These are phyloP conservation scores for Quercus lobata DNA, from an alignment of 331 rosid genomes.

Conservation along the genomic window DNA sequence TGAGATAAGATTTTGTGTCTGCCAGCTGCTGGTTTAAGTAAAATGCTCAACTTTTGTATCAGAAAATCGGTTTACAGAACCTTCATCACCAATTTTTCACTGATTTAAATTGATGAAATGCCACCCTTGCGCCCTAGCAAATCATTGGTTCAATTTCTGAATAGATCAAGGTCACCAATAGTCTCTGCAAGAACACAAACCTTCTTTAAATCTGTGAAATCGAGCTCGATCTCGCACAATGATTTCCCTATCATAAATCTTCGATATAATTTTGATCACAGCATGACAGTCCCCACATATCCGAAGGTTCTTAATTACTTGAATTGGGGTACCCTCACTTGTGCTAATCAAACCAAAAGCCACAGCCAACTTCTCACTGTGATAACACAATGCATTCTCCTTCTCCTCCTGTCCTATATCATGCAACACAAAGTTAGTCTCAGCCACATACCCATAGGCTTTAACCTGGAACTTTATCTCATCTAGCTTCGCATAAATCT, in stretches of 20 bases:
- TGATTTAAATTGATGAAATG: background rate
- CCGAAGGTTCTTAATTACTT: slow-evolving; percentile 85
- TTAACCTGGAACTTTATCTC: slow-evolving; percentile 68
- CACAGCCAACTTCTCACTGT: slow-evolving; percentile 88
- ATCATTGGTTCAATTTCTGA: background rate
- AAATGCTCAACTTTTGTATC: background rate
- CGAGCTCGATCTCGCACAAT: slow-evolving; percentile 79
- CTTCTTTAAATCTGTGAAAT: slow-evolving; percentile 77
- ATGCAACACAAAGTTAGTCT: slow-evolving; percentile 73
- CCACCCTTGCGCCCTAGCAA: background rate
- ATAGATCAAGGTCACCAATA: slow-evolving; percentile 57
- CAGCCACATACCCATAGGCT: slow-evolving; percentile 56
- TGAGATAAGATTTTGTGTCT: background rate
- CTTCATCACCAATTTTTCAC: background rate
- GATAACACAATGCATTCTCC: slow-evolving; percentile 73
- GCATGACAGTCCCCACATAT: slow-evolving; percentile 81
- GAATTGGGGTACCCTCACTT: slow-evolving; percentile 59
- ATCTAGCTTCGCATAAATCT: slow-evolving; percentile 77
- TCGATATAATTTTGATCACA: slow-evolving; percentile 64
- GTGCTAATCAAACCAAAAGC: slow-evolving; percentile 83
- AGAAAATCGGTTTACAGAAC: background rate
- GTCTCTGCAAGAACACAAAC: slow-evolving; percentile 80
- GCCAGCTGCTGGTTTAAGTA: background rate
- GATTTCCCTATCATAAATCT: slow-evolving; percentile 65
- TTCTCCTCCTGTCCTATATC: slow-evolving; percentile 95